Conservation (phyloP, 305 asterid genomes). For the Withania somnifera region DNA sequence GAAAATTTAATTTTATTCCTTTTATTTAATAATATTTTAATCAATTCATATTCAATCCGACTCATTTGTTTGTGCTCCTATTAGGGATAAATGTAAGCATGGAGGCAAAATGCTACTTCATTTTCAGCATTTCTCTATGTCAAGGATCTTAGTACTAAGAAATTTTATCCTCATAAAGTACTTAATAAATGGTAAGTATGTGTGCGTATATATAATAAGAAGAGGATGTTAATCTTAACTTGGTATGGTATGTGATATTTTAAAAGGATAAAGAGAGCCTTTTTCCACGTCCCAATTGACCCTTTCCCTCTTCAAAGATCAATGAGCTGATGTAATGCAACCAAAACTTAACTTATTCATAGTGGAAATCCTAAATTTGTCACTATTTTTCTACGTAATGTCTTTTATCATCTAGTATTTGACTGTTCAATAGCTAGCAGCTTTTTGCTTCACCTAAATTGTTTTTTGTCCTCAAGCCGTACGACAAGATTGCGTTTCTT, state of each 20-base stretch:
- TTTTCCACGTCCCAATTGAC: slow-evolving; percentile 5
- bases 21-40: not conserved
- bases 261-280: not conserved
- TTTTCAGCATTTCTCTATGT: not conserved
- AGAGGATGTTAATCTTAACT: not conserved
- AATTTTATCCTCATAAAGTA: not conserved
- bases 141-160: not conserved
- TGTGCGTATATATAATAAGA: not conserved
- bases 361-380: slow-evolving; percentile 7
- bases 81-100: not conserved
- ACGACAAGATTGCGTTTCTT: slow-evolving; percentile 1
- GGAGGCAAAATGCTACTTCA: not conserved
- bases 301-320: slow-evolving; percentile 10
- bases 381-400: not conserved
- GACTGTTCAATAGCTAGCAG: not conserved
- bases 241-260: not conserved
- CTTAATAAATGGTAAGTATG: not conserved
- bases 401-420: not conserved
- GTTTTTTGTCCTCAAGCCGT: slow-evolving; percentile 3
- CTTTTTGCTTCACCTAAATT: slow-evolving; percentile 4
- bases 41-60: not conserved
- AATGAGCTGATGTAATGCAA: slow-evolving; percentile 1
- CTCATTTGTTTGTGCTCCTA: not conserved
- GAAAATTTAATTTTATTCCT: not conserved
- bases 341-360: not conserved